Conservation (phyloP, 2,329 filamentous ascomycete genomes). For the Hypoxylon sp. region DNA sequence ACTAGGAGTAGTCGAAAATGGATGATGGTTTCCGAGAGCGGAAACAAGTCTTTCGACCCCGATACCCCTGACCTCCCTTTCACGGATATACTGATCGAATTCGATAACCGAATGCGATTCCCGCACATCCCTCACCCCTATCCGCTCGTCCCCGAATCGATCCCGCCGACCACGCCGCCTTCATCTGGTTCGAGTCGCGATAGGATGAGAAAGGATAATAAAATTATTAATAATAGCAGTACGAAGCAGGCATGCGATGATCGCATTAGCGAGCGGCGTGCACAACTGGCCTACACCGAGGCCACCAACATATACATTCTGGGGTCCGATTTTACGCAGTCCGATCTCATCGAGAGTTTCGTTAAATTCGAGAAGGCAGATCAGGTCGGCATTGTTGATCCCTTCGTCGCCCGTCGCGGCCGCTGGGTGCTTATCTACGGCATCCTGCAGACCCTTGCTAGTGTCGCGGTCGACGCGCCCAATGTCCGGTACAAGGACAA, state of each 20-base stretch:
- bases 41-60: slow-evolving; percentile 62
- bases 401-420: slow-evolving; percentile 67
- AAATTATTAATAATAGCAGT: slow-evolving; percentile 13
- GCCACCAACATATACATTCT: slow-evolving; percentile 71
- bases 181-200: slow-evolving; percentile 44
- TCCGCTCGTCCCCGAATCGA: slow-evolving; percentile 71
- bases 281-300: slow-evolving; percentile 70
- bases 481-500: slow-evolving; percentile 63
- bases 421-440: slow-evolving; percentile 74
- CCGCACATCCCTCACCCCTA: slow-evolving; percentile 77
- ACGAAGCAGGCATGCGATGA: slow-evolving; percentile 42
- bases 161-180: slow-evolving; percentile 50
- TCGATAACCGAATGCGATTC: slow-evolving; percentile 72
- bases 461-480: slow-evolving; percentile 69
- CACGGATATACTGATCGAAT: slow-evolving; percentile 75
- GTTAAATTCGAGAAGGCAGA: slow-evolving; percentile 69
- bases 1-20: slow-evolving; percentile 73
- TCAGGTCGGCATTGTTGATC: slow-evolving; percentile 63
- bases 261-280: slow-evolving; percentile 60
- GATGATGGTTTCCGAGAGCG: slow-evolving; percentile 68
- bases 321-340: slow-evolving; percentile 65
- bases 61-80: slow-evolving; percentile 70
- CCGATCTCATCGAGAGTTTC: slow-evolving; percentile 68
- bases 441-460: slow-evolving; percentile 70
- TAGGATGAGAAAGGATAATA: slow-evolving; percentile 52